Base-by-base conservation (phyloP, 2,329 filamentous ascomycete species). In the Aspergillus sp. region DNA sequence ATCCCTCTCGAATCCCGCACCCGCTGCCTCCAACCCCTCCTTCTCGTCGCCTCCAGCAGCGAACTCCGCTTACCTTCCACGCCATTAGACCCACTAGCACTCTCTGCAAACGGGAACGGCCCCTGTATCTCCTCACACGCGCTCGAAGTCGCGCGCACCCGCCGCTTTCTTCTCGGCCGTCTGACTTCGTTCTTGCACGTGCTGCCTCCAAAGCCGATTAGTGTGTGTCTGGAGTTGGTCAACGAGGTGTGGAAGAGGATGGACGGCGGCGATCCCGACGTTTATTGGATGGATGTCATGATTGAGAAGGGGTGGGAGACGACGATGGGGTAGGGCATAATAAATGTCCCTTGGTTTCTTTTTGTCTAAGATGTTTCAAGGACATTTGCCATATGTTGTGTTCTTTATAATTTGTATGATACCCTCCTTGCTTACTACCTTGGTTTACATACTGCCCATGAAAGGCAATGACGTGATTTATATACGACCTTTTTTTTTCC, bases 241-340 rank as follows among this genome's bases (percentile, higher is more conserved):
- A 75, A 77, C 55, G 81, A 83, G 67, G 80, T 81, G 0, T 84
- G 82, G 82, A 70, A 72, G 45, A 71, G 78, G 53, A 75, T 82
- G 64, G 82, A 85, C 66, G 72, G 73, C 2, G 80, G 79, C 0
- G 71, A 76, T 13, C 13, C 55, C 6, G 73, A 79, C 26, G 73
- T 76, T 4, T 83, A 83, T 66, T 84, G 82, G 82, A 76, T 84
- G 63, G 81, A 84, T 64, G 76, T 84, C 5, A 81, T 83, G 78
- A 79, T 82, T 62, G 80, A 83, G 66, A 82, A 80, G 57, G 78
- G 80, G 8, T 83, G 80, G 80, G 80, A 84, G 66, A 83, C 81
- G 13, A 78, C 83, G 24, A 81, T 83, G 77, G 80, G 78, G 18
- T 80, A 57, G 36, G n/a, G n/a, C n/a, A n/a, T n/a, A n/a, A n/a